Conservation (phyloP, 176 grass and related monocot genomes). For the Zea luxurians region DNA sequence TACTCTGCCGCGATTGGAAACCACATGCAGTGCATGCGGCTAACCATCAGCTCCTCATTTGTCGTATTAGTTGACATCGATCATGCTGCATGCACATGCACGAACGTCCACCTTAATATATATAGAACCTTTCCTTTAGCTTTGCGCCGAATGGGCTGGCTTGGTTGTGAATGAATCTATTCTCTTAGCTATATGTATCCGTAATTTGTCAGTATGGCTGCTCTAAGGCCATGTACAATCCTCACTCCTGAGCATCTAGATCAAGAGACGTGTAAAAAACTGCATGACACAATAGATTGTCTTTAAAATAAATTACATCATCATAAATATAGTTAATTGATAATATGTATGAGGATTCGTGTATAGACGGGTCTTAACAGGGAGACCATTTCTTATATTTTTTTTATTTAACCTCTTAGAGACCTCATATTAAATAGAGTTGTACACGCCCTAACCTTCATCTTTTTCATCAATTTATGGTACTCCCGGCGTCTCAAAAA, state of each 20-base stretch:
- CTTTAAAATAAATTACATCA: no score
- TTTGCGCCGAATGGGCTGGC: slow-evolving; percentile 16
- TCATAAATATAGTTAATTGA: no score
- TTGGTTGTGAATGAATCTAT: not conserved
- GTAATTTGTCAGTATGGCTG: no score
- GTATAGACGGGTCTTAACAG: no score
- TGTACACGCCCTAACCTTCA: not conserved
- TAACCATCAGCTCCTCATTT: not conserved
- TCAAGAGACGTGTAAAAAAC: no score
- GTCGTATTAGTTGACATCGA: slow-evolving; percentile 25
- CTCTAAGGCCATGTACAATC: no score
- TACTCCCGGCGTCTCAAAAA: not conserved
- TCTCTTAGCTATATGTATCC: not conserved
- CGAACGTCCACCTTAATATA: slow-evolving; percentile 3
- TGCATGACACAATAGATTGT: no score
- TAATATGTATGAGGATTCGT: no score
- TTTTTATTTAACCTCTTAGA: no score
- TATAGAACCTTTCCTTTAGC: not conserved
- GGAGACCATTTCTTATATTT: no score
- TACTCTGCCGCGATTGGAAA: not conserved
- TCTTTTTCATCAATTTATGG: not conserved
- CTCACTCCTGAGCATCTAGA: no score
- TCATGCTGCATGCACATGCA: not conserved
- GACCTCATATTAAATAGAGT: no score
- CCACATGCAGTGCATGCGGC: slow-evolving; percentile 4